Base-by-base conservation (phyloP, 768 basidiomycete species). In the Pholiota conissans region DNA sequence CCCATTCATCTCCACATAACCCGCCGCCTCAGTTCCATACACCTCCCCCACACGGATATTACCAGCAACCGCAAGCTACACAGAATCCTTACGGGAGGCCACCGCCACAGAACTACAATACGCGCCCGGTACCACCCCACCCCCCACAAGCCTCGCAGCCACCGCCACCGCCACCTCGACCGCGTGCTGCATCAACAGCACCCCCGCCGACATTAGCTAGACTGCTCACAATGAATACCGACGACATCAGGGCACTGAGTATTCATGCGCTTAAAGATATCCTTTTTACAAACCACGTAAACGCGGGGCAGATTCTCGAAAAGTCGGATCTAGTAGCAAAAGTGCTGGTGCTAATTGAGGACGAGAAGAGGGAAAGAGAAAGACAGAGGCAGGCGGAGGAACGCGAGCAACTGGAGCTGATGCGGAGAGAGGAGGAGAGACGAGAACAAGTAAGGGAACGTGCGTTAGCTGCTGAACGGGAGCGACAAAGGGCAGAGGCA, bases 241-340 rank as follows among this genome's bases (percentile, higher is more conserved):
- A 81, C 6, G 76, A 79, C 13, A 71, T 95, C n/a, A 69, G 78
- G 1, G 71, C 78, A 3, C 76, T 96, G 13, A 84, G 88, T 6
- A 84, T 95, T 53, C 75, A 84, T 22, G 73, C 79, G n/a, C 76
- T 97, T 47, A 97, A 97, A 69, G 78, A 79, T 2, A 81, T 96
- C 18, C 71, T 97, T 20, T 92, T 85, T 66, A 84, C 85, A 53
- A 92, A 95, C 62, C 93, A 90, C 55, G 90, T 96, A 39, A 83
- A 84, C 62, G 84, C 91, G 27, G 82, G 85, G 40, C 77, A 86
- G 65, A 74, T 95, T 1, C 74, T 96, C n/a, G 95, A 97, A 76
- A 97, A 97, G 76, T 74, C 79, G 22, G 92, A 94, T 49, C 71
- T 94, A n/a, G 90, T 94, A 13, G 77, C 71, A 40, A 90, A 89